Conservation (phyloP, 2,329 filamentous ascomycete genomes). For the Aspergillus sp. region DNA sequence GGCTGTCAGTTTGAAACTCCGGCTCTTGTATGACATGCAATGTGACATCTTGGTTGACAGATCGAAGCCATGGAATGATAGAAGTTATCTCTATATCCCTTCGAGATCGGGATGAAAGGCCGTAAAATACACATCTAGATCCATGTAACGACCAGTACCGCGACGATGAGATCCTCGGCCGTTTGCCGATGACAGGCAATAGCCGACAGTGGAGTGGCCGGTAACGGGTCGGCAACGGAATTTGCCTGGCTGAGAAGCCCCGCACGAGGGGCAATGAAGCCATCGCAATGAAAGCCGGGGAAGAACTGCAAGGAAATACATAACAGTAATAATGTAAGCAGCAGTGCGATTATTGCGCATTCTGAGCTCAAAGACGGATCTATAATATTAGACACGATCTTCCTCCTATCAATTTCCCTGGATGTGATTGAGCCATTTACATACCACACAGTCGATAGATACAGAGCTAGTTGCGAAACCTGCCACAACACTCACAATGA, state of each 20-base stretch:
- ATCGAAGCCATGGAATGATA: too few relatives aligned
- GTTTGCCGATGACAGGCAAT: constrained; percentile 6
- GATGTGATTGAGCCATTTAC: background rate
- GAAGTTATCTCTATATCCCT: too few relatives aligned
- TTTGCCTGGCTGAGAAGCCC: constrained; percentile 3
- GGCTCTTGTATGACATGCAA: too few relatives aligned
- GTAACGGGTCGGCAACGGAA: constrained; percentile 13
- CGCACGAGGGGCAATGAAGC: background rate
- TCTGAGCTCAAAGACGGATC: background rate
- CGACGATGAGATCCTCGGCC: background rate
- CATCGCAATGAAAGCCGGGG: background rate
- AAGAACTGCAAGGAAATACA: background rate
- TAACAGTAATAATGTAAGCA: too few relatives aligned
- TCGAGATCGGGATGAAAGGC: background rate
- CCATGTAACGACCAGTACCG: too few relatives aligned
- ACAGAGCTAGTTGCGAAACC: background rate
- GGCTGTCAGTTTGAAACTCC: too few relatives aligned
- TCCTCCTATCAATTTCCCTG: too few relatives aligned
- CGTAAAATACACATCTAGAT: background rate
- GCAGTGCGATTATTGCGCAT: too few relatives aligned
- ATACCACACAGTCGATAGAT: background rate
- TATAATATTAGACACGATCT: background rate
- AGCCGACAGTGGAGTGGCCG: constrained; percentile 10
- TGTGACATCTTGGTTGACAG: too few relatives aligned
- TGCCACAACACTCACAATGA: constrained; percentile 16